These are phyloP conservation scores for Camptophora hylomeconis DNA, from an alignment of 2,329 filamentous ascomycete species.

Conservation along the genomic window DNA sequence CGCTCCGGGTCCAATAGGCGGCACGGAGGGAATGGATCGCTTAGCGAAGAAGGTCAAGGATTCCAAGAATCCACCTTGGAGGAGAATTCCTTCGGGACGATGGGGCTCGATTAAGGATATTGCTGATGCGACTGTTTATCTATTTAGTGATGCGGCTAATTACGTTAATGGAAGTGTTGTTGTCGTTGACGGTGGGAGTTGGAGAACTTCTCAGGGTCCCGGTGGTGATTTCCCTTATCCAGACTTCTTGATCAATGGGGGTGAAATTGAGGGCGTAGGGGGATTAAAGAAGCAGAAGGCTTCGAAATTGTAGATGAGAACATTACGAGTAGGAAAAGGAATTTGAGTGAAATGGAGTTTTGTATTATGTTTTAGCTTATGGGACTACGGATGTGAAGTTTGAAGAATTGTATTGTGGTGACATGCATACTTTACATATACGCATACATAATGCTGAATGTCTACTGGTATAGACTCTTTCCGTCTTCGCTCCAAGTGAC, in stretches of 20 bases:
- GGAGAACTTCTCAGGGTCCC: constrained; percentile 25
- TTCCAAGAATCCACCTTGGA: constrained; percentile 32
- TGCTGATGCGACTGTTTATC: constrained; percentile 76
- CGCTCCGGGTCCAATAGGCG: constrained; percentile 70
- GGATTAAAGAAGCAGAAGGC: constrained; percentile 44
- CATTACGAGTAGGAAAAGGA: no score
- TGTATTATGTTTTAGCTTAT: no score
- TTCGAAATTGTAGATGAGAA: no score
- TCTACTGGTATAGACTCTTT: no score
- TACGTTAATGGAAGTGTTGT: constrained; percentile 75
- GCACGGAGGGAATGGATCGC: constrained; percentile 70
- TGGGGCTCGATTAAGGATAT: constrained; percentile 74
- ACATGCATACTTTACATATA: no score
- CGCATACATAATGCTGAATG: no score
- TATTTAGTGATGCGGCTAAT: constrained; percentile 75
- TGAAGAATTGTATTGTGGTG: no score
- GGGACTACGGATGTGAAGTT: no score
- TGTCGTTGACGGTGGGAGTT: constrained; percentile 46
- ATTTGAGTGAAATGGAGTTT: no score
- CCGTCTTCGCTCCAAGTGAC: no score
- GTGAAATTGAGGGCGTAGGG: constrained; percentile 43
- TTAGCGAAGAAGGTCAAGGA: constrained; percentile 41
- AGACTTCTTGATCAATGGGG: constrained; percentile 44
- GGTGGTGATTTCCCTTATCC: constrained; percentile 38
- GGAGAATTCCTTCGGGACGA: constrained; percentile 56